Evolutionary conservation across 768 basidiomycete species (phyloP).

Genomic region (Pleurotus platypus): DNA sequence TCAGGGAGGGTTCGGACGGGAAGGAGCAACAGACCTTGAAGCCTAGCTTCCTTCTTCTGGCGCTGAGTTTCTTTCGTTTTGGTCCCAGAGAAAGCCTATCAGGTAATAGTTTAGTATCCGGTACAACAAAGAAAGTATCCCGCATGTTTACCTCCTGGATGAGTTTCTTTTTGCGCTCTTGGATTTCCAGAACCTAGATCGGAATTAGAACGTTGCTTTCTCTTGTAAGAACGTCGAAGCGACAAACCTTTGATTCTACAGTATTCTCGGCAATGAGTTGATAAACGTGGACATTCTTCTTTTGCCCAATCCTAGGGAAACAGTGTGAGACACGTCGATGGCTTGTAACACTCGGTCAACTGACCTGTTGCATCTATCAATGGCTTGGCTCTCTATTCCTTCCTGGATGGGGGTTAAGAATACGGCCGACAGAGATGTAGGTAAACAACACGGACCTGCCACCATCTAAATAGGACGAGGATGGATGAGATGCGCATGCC

Average conservation of each 20-base stretch:
- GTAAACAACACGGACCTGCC: conserved; percentile 46
- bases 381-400: conserved; percentile 82
- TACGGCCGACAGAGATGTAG: background rate
- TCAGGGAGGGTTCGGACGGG: background rate
- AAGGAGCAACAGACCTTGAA: conserved; percentile 57
- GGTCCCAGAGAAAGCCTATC: conserved; percentile 82
- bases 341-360: background rate
- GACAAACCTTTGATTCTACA: conserved; percentile 72
- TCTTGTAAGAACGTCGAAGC: background rate
- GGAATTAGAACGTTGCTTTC: background rate
- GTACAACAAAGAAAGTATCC: background rate
- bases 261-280: conserved; percentile 89
- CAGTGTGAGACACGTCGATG: background rate
- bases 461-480: conserved; percentile 51
- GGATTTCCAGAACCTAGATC: conserved; percentile 69
- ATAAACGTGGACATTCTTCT: conserved; percentile 79
- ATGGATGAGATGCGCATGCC: background rate
- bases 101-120: background rate
- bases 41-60: conserved; percentile 74
- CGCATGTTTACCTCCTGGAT: conserved; percentile 58
- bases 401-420: conserved; percentile 37
- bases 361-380: conserved; percentile 66
- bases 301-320: conserved; percentile 66
- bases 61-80: conserved; percentile 71
- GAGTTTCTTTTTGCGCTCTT: conserved; percentile 77